Evolutionary conservation across 139 green algal genomes (phyloP).

Genomic region (Haematococcus lacustris): DNA sequence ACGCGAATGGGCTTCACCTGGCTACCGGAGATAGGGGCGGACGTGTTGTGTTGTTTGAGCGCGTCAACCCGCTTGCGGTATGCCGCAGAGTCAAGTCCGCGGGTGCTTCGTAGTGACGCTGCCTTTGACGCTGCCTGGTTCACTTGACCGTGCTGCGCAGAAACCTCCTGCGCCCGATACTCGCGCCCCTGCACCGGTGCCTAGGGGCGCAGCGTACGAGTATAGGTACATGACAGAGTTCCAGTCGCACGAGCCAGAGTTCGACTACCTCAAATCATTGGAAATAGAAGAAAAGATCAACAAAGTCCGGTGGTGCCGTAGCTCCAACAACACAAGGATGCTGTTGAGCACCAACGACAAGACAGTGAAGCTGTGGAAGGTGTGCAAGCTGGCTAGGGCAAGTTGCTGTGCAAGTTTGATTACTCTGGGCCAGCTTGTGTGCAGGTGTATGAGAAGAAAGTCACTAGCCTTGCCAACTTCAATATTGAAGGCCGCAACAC

Average conservation of each 20-base stretch:
- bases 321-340: slow-evolving; percentile 53
- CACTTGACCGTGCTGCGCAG: too few relatives aligned
- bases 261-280: slow-evolving; percentile 93
- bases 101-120: too few relatives aligned
- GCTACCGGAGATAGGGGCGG: slow-evolving; percentile 94
- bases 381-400: slow-evolving; percentile 24
- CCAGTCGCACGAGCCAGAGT: slow-evolving; percentile 97
- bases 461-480: slow-evolving; percentile 70
- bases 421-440: background rate
- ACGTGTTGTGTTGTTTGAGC: slow-evolving; percentile 95
- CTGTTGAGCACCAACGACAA: slow-evolving; percentile 96
- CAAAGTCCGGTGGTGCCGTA: slow-evolving; percentile 83
- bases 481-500: slow-evolving; percentile 55
- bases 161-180: background rate
- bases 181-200: slow-evolving; percentile 12
- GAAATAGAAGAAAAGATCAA: slow-evolving; percentile 99
- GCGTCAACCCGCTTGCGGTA: slow-evolving; percentile 45
- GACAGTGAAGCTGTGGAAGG: slow-evolving; percentile 99
- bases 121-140: too few relatives aligned
- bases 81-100: too few relatives aligned
- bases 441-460: slow-evolving; percentile 84
- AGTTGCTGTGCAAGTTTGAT: background rate
- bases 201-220: slow-evolving; percentile 55
- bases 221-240: slow-evolving; percentile 98
- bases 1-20: slow-evolving; percentile 81